Evolutionary conservation across 2,329 filamentous ascomycete species (phyloP), one percentile per base, ranked within the genome.

Genomic region (Curvularia spicifera): DNA sequence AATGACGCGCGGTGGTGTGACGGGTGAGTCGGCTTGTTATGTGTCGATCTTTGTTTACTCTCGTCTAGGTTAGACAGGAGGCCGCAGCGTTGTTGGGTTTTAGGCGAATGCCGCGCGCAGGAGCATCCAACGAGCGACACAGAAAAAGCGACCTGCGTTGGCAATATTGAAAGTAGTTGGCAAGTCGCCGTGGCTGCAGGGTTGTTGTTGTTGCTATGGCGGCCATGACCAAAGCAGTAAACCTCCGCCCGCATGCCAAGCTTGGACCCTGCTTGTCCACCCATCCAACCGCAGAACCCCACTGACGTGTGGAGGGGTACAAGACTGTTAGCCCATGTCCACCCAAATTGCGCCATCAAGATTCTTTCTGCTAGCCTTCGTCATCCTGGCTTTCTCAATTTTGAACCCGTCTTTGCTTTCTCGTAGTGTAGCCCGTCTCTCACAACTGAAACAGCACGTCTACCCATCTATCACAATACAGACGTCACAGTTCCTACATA

Each of bases 361-460:
- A 65, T 70, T 68, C 68, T 67, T 72, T 57, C 65, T 74, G 56
- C 60, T 73, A 52, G 67, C 70, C 44, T 45, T 72, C 62, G 48
- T 69, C 67, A 70, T 76, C 60, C 69, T 75, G 73, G 71, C 72
- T 55, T 60, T 66, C 60, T 71, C 71, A 63, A 49, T 74, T 24
- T 50, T 75, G 29, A 65, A 66, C 24, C 63, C 71, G 9, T 64
- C 72, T 33, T 50, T 70, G 35, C 59, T 77, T 42, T 65, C 68
- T 47, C 71, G 75, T 51, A 69, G 69, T 59, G 54, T 67, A 37
- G 57, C 65, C 49, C 65, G 73, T 29, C 68, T 75, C 20, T 51
- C 57, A n/a, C 72, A 73, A 59, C 56, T 74, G 55, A 73, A 69
- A 50, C 65, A 65, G 35, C 73, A 75, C 59, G 45, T 72, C 47